Percentiles rank a stretch among this genome's conserved stretches.
Evolutionary conservation across 257 asterid genomes (phyloP).

Genomic region (Solanum habrochaites): DNA sequence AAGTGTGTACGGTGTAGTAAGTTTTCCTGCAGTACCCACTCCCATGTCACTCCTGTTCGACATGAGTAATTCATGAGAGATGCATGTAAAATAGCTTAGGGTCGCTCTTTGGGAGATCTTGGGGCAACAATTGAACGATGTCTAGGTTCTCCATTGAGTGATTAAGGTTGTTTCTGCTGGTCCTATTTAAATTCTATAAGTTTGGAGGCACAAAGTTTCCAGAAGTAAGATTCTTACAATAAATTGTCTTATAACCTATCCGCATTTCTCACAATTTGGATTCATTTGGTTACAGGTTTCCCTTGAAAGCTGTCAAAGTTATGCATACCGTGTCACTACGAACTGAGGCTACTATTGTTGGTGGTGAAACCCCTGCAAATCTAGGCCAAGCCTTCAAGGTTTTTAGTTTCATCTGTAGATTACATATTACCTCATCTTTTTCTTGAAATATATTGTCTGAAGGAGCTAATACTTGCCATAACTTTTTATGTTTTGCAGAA

Average conservation of each 20-base stretch:
- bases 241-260: not conserved
- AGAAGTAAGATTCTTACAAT: not conserved
- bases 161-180: not conserved
- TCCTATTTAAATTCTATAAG: not conserved
- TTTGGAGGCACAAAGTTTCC: not conserved
- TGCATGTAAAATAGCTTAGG: not conserved
- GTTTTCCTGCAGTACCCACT: not conserved
- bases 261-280: not conserved
- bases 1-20: not conserved
- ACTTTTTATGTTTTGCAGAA: slow-evolving; percentile 43
- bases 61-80: not conserved
- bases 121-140: not conserved
- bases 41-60: not conserved
- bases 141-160: not conserved
- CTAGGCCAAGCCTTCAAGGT: slow-evolving; percentile 94
- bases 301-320: slow-evolving; percentile 90
- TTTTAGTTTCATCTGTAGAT: not conserved
- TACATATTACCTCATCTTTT: not conserved
- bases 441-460: not conserved
- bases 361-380: slow-evolving; percentile 61
- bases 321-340: slow-evolving; percentile 92
- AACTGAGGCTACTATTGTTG: slow-evolving; percentile 77
- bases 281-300: slow-evolving; percentile 23
- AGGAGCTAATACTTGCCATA: not conserved
- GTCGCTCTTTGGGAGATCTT: not conserved